Percentiles rank a stretch among this genome's conserved stretches.
Conservation (phyloP, 441 rosid genomes). For the Kokia cookei region DNA sequence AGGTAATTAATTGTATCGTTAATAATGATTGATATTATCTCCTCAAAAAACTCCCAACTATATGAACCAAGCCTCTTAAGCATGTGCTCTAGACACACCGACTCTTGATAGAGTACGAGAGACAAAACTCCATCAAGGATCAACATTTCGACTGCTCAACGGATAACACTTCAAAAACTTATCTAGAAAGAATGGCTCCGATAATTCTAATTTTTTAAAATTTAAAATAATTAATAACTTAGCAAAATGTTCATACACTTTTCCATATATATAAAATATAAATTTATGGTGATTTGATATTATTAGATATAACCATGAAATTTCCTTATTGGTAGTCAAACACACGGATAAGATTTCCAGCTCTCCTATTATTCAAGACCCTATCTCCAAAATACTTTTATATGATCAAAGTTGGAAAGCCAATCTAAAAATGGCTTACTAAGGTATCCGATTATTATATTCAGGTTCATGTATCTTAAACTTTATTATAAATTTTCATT, state of each 20-base stretch:
- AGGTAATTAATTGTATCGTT: too few species aligned
- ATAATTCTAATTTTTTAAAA: too few species aligned
- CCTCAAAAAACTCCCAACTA: too few species aligned
- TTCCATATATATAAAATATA: not conserved
- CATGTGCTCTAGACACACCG: too few species aligned
- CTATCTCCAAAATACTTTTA: not conserved
- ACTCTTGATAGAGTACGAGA: too few species aligned
- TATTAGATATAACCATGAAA: not conserved
- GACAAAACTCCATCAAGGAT: too few species aligned
- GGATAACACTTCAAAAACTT: fast-evolving
- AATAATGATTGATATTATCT: too few species aligned
- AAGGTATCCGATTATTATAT: not conserved
- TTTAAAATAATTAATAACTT: too few species aligned
- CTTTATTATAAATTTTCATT: not conserved
- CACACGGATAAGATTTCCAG: conserved; percentile 1
- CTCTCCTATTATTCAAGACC: not conserved
- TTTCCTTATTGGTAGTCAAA: not conserved
- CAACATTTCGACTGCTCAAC: too few species aligned
- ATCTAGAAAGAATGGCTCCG: too few species aligned
- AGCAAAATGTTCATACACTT: not conserved
- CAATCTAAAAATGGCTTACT: not conserved
- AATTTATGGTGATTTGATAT: not conserved
- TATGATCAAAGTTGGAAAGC: not conserved
- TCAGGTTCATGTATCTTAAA: not conserved
- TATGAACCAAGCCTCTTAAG: too few species aligned